These are phyloP conservation scores for Podospora pseudoanserina DNA, from an alignment of 495 filamentous ascomycete genomes.

Conservation along the genomic window DNA sequence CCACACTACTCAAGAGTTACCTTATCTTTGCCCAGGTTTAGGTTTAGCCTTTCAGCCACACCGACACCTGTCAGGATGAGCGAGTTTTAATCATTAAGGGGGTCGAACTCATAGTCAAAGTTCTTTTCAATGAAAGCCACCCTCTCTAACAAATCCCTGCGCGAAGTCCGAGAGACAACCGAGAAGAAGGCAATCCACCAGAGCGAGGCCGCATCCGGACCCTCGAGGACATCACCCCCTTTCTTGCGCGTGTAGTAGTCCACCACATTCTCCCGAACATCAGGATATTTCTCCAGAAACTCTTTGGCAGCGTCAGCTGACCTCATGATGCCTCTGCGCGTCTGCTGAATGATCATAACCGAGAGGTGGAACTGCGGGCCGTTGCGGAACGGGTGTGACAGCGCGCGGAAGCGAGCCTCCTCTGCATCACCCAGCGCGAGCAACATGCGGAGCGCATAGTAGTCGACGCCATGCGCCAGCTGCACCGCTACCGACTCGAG, in stretches of 20 bases:
- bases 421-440: constrained; percentile 24
- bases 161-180: background rate
- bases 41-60: background rate
- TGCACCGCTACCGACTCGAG: constrained; percentile 20
- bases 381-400: constrained; percentile 28
- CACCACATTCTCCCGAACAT: constrained; percentile 20
- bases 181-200: constrained; percentile 19
- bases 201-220: constrained; percentile 22
- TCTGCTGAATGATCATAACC: constrained; percentile 20
- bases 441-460: constrained; percentile 32
- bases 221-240: constrained; percentile 21
- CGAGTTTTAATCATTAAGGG: background rate
- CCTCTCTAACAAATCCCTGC: constrained; percentile 3
- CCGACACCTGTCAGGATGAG: background rate
- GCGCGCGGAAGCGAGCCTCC: constrained; percentile 20
- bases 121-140: constrained; percentile 6
- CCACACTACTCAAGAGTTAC: background rate
- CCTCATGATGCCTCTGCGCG: constrained; percentile 19
- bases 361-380: constrained; percentile 22
- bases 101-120: constrained; percentile 11
- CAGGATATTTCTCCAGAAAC: constrained; percentile 21
- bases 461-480: constrained; percentile 38
- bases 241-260: constrained; percentile 22
- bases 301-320: constrained; percentile 19
- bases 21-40: background rate